phyloP scores from a whole-genome alignment of 2,329 filamentous ascomycete genomes.

The Colletotrichum cuscutae region DNA sequence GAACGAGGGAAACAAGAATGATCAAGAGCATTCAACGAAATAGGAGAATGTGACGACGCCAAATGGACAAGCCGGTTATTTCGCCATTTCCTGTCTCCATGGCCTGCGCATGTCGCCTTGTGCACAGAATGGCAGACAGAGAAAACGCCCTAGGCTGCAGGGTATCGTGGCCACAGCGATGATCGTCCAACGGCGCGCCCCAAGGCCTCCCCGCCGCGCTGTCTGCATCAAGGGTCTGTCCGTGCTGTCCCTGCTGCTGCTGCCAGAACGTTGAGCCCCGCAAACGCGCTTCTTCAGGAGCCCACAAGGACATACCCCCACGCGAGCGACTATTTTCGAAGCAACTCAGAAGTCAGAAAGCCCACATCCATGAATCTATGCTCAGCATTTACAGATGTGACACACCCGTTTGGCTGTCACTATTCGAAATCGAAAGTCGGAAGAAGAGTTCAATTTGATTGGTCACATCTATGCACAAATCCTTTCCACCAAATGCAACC shows the following conservation, averaged over 20 bases:
- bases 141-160: background rate
- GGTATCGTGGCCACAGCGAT: background rate
- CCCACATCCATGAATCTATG: too few species aligned
- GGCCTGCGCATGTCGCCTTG: background rate
- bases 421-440: background rate
- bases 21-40: background rate
- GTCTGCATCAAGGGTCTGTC: conserved; percentile 10
- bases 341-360: background rate
- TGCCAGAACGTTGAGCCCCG: background rate
- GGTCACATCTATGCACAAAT: background rate
- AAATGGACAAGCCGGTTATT: background rate
- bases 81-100: background rate
- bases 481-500: too few species aligned
- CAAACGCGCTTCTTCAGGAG: background rate
- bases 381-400: background rate
- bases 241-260: background rate
- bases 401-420: background rate
- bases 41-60: background rate
- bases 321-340: background rate
- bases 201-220: background rate
- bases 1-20: background rate
- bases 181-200: background rate
- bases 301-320: background rate
- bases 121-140: background rate
- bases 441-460: background rate